Percentiles rank a stretch among this genome's conserved stretches.
These are phyloP conservation scores for Tothia fuscella DNA, from an alignment of 2,329 filamentous ascomycete species.

Conservation along the genomic window DNA sequence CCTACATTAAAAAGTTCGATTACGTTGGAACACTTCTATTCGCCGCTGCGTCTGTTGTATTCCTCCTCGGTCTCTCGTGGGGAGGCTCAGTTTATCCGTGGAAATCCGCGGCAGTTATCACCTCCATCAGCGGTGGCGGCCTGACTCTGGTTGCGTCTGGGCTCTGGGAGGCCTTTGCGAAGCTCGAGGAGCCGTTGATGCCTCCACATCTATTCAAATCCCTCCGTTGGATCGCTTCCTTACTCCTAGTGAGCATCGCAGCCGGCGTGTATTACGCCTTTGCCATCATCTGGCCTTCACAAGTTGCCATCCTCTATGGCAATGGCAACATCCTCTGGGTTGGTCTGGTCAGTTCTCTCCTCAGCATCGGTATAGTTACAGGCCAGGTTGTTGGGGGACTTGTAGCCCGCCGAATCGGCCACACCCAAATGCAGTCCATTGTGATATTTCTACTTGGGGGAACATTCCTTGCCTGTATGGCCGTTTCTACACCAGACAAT, in stretches of 20 bases:
- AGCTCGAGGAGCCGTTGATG: constrained; percentile 23
- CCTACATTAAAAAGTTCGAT: constrained; percentile 34
- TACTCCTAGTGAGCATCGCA: constrained; percentile 19
- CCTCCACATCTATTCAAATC: constrained; percentile 27
- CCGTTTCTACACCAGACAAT: constrained; percentile 16
- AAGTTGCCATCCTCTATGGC: constrained; percentile 16
- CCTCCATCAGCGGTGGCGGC: constrained; percentile 23
- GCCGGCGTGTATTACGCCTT: constrained; percentile 16
- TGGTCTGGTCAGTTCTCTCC: constrained; percentile 15
- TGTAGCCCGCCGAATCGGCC: constrained; percentile 14
- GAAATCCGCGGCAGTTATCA: constrained; percentile 7
- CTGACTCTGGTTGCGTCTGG: constrained; percentile 25
- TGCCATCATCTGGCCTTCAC: constrained; percentile 22
- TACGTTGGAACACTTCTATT: constrained; percentile 36
- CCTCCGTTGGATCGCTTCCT: constrained; percentile 17
- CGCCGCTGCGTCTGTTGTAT: constrained; percentile 32
- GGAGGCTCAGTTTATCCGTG: constrained; percentile 21
- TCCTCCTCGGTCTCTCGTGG: constrained; percentile 36
- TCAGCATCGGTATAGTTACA: constrained; percentile 16
- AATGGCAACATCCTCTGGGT: constrained; percentile 14
- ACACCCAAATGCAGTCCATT: constrained; percentile 18
- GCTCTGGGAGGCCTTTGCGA: constrained; percentile 21
- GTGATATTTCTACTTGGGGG: constrained; percentile 16
- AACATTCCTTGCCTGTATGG: constrained; percentile 14
- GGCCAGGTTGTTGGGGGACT: constrained; percentile 19